These are phyloP conservation scores for Aspergillus cavernicola DNA, from an alignment of 495 filamentous ascomycete species.

Conservation along the genomic window DNA sequence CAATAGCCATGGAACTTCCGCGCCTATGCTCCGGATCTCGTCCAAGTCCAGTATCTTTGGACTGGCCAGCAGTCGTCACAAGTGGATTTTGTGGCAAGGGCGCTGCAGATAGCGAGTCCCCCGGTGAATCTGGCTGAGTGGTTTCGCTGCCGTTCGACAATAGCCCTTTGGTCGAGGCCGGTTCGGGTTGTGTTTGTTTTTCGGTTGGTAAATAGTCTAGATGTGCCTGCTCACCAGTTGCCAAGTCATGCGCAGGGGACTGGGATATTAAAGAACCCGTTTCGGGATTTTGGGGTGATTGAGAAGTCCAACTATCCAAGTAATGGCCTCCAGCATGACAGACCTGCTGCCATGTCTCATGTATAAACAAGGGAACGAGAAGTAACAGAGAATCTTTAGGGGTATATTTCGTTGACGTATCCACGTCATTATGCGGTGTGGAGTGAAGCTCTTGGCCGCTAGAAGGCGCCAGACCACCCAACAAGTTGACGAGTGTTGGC, in stretches of 20 bases:
- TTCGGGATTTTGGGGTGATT: neutral
- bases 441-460: constrained; percentile 4
- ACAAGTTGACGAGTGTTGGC: constrained; percentile 15
- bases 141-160: constrained; percentile 4
- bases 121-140: neutral
- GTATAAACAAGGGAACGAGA: constrained; percentile 11
- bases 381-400: neutral
- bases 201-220: neutral
- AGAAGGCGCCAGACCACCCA: constrained; percentile 13
- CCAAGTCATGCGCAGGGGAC: neutral
- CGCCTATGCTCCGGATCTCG: constrained; percentile 29
- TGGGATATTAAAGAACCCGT: neutral
- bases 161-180: neutral
- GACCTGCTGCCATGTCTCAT: constrained; percentile 34
- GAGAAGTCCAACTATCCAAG: constrained; percentile 9
- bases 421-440: neutral
- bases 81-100: constrained; percentile 4
- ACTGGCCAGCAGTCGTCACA: constrained; percentile 20
- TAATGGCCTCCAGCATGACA: constrained; percentile 21
- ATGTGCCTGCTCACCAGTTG: neutral
- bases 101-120: neutral
- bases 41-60: constrained; percentile 25
- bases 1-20: constrained; percentile 43
- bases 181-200: neutral
- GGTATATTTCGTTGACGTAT: neutral